phyloP scores from a whole-genome alignment of 306 rosid genomes.

The Vicia sativa region DNA sequence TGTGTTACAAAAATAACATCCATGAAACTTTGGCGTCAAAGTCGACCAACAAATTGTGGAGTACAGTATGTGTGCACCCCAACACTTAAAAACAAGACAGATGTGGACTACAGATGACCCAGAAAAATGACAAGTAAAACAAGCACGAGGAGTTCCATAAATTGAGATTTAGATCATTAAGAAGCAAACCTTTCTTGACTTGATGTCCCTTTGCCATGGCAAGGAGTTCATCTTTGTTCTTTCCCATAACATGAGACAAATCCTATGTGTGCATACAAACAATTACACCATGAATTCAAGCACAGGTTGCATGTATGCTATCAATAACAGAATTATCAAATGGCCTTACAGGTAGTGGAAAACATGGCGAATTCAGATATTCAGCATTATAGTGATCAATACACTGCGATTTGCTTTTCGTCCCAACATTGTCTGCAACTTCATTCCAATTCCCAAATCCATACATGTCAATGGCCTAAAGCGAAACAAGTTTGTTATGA shows the following conservation, averaged over 20 bases:
- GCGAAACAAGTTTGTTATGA: constrained; percentile 20
- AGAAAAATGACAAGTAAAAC: background rate
- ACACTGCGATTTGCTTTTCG: constrained; percentile 73
- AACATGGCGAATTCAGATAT: constrained; percentile 81
- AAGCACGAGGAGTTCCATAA: constrained; percentile 15
- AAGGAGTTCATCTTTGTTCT: constrained; percentile 80
- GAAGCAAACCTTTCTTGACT: constrained; percentile 61
- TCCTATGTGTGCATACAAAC: constrained; percentile 57
- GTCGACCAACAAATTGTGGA: constrained; percentile 15
- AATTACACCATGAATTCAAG: constrained; percentile 35
- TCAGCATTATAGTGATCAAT: constrained; percentile 73
- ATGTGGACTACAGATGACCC: background rate
- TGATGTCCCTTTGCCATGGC: constrained; percentile 63
- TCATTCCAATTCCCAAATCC: constrained; percentile 91
- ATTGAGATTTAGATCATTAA: constrained; percentile 21
- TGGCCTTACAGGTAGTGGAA: constrained; percentile 81
- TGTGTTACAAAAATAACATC: background rate
- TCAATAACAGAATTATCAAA: constrained; percentile 16
- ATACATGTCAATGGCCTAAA: constrained; percentile 81
- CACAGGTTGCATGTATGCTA: constrained; percentile 19
- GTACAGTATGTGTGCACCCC: background rate
- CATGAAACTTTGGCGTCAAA: constrained; percentile 32
- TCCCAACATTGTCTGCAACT: constrained; percentile 86
- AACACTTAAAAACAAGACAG: background rate
- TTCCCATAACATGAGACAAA: constrained; percentile 81